Evolutionary conservation across 768 basidiomycete species (phyloP), one percentile per base, ranked within the genome.

Genomic region (Kwoniella shandongensis): DNA sequence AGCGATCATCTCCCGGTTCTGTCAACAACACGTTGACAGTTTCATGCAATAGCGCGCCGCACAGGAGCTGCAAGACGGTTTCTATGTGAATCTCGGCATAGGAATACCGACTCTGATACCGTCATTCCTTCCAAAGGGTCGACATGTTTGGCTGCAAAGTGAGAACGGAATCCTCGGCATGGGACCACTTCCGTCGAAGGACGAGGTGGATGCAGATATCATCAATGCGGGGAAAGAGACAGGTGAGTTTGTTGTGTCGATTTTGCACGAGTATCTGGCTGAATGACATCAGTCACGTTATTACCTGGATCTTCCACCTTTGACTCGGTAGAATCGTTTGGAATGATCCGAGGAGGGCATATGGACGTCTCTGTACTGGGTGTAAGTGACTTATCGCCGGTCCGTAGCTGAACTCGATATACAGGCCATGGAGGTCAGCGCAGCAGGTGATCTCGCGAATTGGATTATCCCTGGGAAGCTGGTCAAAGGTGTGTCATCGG

Each of bases 291-390:
- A n/a, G 84, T 94, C 40, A 94, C 92, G 8, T 81, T 96, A 8
- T 79, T 93, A 22, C 91, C 91, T 23, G 92, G 92, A 20, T 88
- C 91, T 23, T 87, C 91, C 3, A 79, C 91, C 7, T 96, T 96
- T 72, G 91, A 92, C 77, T 91, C 89, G 2, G 84, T 84, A 67
- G 91, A 94, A 78, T 91, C 89, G 2, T 96, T 96, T 68, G 88
- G 88, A 5, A 96, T 96, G 92, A 94, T 96, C 77, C 88, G 92
- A 46, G 92, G 92, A 32, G 92, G 92, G 2, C 92, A 96, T 76
- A 84, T 96, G 41, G 85, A 96, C 64, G 88, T 93, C 48, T 85
- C 91, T 10, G 91, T 96, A 70, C 84, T 96, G 44, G 92, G 92
- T 18, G 63, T 88, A 77, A 71, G 86, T 80, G 20, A 38, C n/a